Evolutionary conservation across 805 yeast species (phyloP).

Genomic region (Candida insectorum): DNA sequence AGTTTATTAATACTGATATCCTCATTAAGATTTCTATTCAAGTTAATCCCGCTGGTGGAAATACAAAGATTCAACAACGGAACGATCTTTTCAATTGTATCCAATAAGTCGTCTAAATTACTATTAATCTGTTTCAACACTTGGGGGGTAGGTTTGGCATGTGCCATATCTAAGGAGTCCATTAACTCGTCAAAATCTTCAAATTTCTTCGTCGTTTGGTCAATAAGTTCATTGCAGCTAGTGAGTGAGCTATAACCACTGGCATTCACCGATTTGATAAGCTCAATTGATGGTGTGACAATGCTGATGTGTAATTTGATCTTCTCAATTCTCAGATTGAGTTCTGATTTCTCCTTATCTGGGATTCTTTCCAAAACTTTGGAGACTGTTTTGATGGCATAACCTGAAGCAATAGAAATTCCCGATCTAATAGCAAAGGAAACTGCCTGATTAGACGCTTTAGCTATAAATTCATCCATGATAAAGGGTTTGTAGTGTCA

Average conservation of each 20-base stretch:
- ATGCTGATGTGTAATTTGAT: slow-evolving; percentile 58
- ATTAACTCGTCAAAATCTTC: slow-evolving; percentile 54
- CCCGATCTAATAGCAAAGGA: slow-evolving; percentile 77
- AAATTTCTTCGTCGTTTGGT: slow-evolving; percentile 54
- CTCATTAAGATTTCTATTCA: slow-evolving; percentile 60
- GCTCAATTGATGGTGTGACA: slow-evolving; percentile 63
- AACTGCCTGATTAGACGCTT: slow-evolving; percentile 76
- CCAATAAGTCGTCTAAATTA: slow-evolving; percentile 46
- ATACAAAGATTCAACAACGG: slow-evolving; percentile 66
- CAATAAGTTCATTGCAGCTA: slow-evolving; percentile 51
- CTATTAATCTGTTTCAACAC: slow-evolving; percentile 46
- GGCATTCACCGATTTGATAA: slow-evolving; percentile 59
- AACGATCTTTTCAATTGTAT: slow-evolving; percentile 57
- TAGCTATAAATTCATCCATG: slow-evolving; percentile 43
- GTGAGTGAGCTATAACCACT: slow-evolving; percentile 59
- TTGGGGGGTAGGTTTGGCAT: slow-evolving; percentile 27
- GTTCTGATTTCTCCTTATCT: slow-evolving; percentile 43
- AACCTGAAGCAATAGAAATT: slow-evolving; percentile 68
- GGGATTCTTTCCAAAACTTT: slow-evolving; percentile 55
- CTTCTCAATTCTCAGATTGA: slow-evolving; percentile 41
- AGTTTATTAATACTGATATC: slow-evolving; percentile 28
- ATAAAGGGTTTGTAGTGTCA: neutral
- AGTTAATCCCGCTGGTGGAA: slow-evolving; percentile 64
- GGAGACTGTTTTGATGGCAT: slow-evolving; percentile 64
- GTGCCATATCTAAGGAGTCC: slow-evolving; percentile 29